phyloP scores from a whole-genome alignment of 1,284 basidiomycete species.

The Chiua sp. region DNA sequence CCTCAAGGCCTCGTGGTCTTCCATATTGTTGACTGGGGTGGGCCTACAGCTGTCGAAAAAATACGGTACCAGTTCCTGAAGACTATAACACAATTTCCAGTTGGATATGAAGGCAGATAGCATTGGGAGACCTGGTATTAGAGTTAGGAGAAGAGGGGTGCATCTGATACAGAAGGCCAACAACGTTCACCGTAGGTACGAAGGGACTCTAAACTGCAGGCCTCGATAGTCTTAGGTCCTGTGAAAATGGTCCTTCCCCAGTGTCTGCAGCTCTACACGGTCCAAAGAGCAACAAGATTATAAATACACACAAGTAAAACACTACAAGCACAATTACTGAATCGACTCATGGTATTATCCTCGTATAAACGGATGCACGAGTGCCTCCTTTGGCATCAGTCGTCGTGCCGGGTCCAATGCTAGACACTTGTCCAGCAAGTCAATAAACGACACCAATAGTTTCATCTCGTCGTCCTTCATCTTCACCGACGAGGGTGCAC shows the following conservation, averaged over 20 bases:
- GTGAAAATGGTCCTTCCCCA: no score
- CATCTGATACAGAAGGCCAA: no score
- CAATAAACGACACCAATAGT: conserved; percentile 84
- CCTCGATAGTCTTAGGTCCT: no score
- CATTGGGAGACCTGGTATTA: no score
- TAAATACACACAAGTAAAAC: conserved; percentile 33
- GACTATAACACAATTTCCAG: no score
- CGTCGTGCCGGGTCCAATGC: conserved; percentile 89
- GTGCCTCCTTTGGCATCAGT: conserved; percentile 86
- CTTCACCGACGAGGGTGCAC: conserved; percentile 74
- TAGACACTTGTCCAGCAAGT: conserved; percentile 92
- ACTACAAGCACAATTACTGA: conserved; percentile 23
- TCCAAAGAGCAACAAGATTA: no score
- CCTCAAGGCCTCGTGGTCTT: neutral
- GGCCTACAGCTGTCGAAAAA: neutral
- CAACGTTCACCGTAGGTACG: no score
- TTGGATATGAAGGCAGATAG: no score
- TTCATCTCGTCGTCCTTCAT: conserved; percentile 91
- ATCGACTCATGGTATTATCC: conserved; percentile 48
- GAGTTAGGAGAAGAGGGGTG: no score
- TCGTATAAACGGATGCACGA: conserved; percentile 87
- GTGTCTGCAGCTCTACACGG: no score
- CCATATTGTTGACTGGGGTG: neutral
- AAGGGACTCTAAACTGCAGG: no score
- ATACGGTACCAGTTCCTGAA: no score